Percentiles rank a stretch among this genome's conserved stretches.
Conservation (phyloP, 2,329 filamentous ascomycete species). For the Pseudocercospora crystallina region DNA sequence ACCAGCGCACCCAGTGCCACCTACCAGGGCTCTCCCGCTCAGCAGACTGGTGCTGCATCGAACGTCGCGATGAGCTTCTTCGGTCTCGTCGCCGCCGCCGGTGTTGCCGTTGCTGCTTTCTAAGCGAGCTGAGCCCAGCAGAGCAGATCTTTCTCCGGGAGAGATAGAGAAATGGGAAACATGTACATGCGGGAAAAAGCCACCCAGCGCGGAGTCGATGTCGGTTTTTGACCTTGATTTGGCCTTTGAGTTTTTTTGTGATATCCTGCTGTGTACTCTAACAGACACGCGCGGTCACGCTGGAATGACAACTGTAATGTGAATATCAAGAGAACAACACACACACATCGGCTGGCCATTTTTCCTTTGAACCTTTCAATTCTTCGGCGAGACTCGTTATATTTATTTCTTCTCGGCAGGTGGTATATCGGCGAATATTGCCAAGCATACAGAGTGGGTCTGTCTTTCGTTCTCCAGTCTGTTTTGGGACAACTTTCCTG, state of each 20-base stretch:
- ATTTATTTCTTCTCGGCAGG: no score
- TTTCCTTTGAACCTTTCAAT: no score
- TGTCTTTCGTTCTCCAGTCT: no score
- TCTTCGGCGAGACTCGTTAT: no score
- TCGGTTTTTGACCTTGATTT: not conserved
- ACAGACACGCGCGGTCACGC: constrained; percentile 1
- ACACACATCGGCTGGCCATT: no score
- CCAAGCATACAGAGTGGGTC: no score
- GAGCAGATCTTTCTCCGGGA: not conserved
- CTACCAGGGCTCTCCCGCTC: constrained; percentile 12
- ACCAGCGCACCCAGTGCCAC: constrained; percentile 29
- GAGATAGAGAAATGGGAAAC: not conserved
- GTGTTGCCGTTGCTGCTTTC: constrained; percentile 41
- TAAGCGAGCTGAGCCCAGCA: constrained; percentile 14
- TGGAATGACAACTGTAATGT: constrained; percentile 2
- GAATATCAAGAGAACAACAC: no score
- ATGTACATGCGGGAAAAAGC: not conserved
- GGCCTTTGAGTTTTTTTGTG: not conserved
- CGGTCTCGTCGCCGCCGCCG: constrained; percentile 40
- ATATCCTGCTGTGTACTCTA: not conserved
- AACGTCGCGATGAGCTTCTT: constrained; percentile 39
- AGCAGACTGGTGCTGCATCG: constrained; percentile 25
- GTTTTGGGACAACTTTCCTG: no score
- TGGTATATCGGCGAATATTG: no score
- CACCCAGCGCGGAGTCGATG: not conserved